A percentile compares a stretch with the other conserved stretches of the same genome.
Conservation (phyloP, 106 monocot species). For the Posidonia australis region DNA sequence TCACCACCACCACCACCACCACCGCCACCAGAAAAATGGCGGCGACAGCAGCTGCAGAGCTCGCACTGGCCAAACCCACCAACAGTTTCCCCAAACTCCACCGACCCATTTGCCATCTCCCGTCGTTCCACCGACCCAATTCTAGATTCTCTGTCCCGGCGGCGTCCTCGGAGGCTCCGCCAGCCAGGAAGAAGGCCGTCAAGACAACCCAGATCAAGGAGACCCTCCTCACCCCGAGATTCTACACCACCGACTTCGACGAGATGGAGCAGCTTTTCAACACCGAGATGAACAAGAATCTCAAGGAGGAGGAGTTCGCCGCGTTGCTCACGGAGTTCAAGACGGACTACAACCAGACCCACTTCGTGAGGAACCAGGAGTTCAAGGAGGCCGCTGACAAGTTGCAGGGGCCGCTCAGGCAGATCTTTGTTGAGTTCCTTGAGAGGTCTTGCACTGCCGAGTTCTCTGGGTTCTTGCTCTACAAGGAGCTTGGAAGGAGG, state of each 20-base stretch:
- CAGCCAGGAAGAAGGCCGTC: conserved; percentile 10
- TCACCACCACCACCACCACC: background rate
- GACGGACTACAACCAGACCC: conserved; percentile 98
- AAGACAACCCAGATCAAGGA: conserved; percentile 58
- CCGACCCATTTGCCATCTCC: background rate
- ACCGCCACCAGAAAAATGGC: background rate
- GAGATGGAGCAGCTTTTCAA: conserved; percentile 83
- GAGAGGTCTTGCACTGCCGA: conserved; percentile 99
- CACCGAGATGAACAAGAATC: conserved; percentile 76
- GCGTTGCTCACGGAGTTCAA: conserved; percentile 90
- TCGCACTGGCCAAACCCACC: conserved; percentile 1
- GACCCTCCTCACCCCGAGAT: conserved; percentile 75
- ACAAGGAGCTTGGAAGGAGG: conserved; percentile 98
- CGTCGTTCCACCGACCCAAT: no score
- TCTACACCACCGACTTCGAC: conserved; percentile 95
- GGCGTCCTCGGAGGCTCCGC: conserved; percentile 15
- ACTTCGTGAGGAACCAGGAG: conserved; percentile 78
- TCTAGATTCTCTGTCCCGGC: conserved; percentile 14
- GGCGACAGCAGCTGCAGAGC: conserved; percentile 2
- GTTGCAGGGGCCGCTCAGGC: conserved; percentile 61
- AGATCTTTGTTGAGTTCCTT: conserved; percentile 91
- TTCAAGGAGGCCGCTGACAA: conserved; percentile 96
- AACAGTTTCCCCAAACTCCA: conserved; percentile 1
- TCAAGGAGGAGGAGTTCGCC: conserved; percentile 84
- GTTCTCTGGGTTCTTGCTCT: conserved; percentile 96